Evolutionary conservation across 2,329 filamentous ascomycete species (phyloP), one percentile per base, ranked within the genome.

Genomic region (Penicillium sp.): DNA sequence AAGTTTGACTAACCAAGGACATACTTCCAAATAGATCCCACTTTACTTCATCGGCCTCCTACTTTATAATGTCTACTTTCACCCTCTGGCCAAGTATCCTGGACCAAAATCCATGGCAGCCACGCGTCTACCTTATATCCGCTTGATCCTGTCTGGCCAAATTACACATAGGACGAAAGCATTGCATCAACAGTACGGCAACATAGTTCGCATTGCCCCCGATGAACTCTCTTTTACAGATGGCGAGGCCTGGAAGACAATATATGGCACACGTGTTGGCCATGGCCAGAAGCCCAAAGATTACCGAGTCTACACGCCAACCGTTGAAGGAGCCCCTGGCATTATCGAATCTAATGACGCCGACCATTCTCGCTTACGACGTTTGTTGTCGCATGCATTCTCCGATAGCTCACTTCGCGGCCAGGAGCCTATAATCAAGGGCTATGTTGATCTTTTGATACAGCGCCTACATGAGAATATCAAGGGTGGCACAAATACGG

Each of bases 361-460:
- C 0, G 63, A 66, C 23, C 62, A 66, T 41, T 51, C 58, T 1
- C 63, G 62, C 8, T 60, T 67, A 25, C 71, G 77, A 21, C 64
- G 70, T 0, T 58, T 73, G 1, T 54, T 81, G 8, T 66, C 72
- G 0, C 71, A 75, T 54, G 76, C 73, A 0, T 80, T 81, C 59
- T 78, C 77, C 0, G 78, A 80, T 43, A 73, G 71, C 47, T 73
- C 75, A 2, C 51, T 81, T 17, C 65, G 66, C 6, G 71, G 73
- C 13, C 78, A 78, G 56, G 76, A 77, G 52, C 55, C 65, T 1
- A 62, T 74, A n/a, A 67, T 77, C 17, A 58, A 63, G 29, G 15
- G 35, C 7, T 74, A 75, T 57, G 54, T 75, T 15, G 67, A 75
- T 42, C 58, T 69, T 1, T 54, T 77, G 3, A 69, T 76, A 12